Evolutionary conservation across 2,329 filamentous ascomycete species (phyloP), one percentile per base, ranked within the genome.

Genomic region (Ceratocystis cacaofunesta): DNA sequence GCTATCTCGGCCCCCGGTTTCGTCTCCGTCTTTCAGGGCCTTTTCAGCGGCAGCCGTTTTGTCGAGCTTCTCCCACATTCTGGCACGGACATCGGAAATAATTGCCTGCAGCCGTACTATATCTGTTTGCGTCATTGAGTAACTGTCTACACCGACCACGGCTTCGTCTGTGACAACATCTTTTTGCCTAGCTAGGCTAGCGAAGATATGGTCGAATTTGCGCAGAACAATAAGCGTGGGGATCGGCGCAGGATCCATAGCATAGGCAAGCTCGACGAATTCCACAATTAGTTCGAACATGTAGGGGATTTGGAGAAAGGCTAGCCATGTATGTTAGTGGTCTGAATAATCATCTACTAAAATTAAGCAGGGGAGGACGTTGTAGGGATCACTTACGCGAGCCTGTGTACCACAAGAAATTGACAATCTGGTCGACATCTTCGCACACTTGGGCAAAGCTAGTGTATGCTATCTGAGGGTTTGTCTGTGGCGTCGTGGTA

Each of bases 71-170:
- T 32, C 19, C 55, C 55, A 58, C 66, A 92, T 83, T 4, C 84
- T 74, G 6, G 90, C 76, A 30, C 92, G 80, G 17, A 88, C 89
- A 69, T 86, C 82, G 72, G 95, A 89, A 0, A 91, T 88, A 36
- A 95, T 77, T 71, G 89, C 89, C 72, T 89, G 87, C 69, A 92
- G 87, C 50, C 92, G 83, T 6, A 97, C 90, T 80, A 94, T 95
- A 73, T 96, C 90, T 15, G 55, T 58, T 25, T 58, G 55, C 0
- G 89, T 92, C 19, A 75, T 78, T 0, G 78, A 75, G 4, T 79
- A 76, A 0, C 82, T 82, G 5, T 85, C 82, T 68, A 92, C 90
- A 0, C 90, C 90, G 0, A 89, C 85, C 0, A 96, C 77, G 0
- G 77, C 71, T 48, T 86, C 82, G 0, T 82, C 81, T 0, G 86